phyloP scores from a whole-genome alignment of 1,139 yeast genomes.

The Blastobotrys capitulatus region DNA sequence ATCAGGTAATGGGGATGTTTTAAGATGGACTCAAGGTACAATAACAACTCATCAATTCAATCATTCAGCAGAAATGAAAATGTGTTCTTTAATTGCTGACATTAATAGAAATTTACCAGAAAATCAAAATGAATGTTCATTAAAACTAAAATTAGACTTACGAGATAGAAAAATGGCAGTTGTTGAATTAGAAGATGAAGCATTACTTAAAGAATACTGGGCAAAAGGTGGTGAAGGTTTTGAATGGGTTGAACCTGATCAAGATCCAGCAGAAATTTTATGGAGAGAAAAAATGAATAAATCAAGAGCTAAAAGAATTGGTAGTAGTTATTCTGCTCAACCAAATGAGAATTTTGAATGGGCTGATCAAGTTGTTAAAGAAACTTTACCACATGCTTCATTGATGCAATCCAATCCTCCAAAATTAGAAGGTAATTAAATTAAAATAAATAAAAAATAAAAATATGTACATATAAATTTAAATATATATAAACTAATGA shows the following conservation, averaged over 20 bases:
- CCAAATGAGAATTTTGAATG: slow-evolving; percentile 21
- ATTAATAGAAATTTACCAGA: slow-evolving; percentile 46
- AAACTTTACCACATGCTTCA: slow-evolving; percentile 30
- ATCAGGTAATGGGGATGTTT: slow-evolving; percentile 53
- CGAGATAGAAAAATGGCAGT: slow-evolving; percentile 36
- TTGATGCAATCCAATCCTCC: slow-evolving; percentile 13
- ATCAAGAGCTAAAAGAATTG: slow-evolving; percentile 21
- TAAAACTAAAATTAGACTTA: slow-evolving; percentile 29
- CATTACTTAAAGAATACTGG: slow-evolving; percentile 58
- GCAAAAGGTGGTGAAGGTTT: slow-evolving; percentile 69
- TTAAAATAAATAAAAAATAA: not conserved
- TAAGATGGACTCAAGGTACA: slow-evolving; percentile 63
- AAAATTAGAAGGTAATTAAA: not conserved
- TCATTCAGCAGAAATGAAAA: slow-evolving; percentile 63
- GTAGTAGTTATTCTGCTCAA: slow-evolving; percentile 21
- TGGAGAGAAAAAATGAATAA: slow-evolving; percentile 43
- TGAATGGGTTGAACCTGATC: slow-evolving; percentile 78
- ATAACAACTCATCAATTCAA: slow-evolving; percentile 59
- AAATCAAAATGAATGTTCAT: slow-evolving; percentile 36
- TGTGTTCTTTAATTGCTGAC: slow-evolving; percentile 61
- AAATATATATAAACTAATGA: slow-evolving; percentile 31
- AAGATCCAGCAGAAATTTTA: slow-evolving; percentile 64
- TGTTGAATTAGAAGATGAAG: slow-evolving; percentile 69
- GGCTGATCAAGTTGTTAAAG: slow-evolving; percentile 24
- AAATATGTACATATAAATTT: slow-evolving; percentile 5